Percentiles rank a stretch among this genome's conserved stretches.
Evolutionary conservation across 2,329 filamentous ascomycete genomes (phyloP).

Genomic region (Ophiostoma piceae): DNA sequence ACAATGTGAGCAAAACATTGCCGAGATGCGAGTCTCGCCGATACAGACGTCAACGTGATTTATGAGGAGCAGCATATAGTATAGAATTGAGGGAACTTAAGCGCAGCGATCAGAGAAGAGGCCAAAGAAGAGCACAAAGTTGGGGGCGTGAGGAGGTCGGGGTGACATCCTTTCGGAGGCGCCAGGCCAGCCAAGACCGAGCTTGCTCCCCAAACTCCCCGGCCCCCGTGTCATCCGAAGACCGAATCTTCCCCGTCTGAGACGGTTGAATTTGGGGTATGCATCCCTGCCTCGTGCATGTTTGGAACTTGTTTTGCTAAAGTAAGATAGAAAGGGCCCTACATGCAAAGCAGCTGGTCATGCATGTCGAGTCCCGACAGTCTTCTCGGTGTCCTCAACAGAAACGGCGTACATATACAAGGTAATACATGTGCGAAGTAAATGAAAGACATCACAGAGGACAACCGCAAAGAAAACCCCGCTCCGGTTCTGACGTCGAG

Average conservation of each 20-base stretch:
- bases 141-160: background rate
- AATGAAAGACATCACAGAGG: background rate
- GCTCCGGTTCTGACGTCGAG: background rate
- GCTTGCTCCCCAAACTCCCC: slow-evolving; percentile 4
- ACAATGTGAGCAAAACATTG: background rate
- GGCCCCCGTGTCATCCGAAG: slow-evolving; percentile 7
- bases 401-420: background rate
- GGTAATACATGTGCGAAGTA: background rate
- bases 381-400: background rate
- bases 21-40: background rate
- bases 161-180: background rate
- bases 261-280: background rate
- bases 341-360: background rate
- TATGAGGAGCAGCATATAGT: background rate
- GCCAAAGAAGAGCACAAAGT: background rate
- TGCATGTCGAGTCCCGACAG: background rate
- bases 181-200: slow-evolving; percentile 9
- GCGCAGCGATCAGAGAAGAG: background rate
- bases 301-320: background rate
- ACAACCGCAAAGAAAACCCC: background rate
- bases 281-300: background rate
- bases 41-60: background rate
- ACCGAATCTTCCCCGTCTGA: slow-evolving; percentile 12
- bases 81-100: background rate
- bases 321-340: background rate